Conservation (phyloP, 2,329 filamentous ascomycete genomes). For the Fusarium sublunatum region DNA sequence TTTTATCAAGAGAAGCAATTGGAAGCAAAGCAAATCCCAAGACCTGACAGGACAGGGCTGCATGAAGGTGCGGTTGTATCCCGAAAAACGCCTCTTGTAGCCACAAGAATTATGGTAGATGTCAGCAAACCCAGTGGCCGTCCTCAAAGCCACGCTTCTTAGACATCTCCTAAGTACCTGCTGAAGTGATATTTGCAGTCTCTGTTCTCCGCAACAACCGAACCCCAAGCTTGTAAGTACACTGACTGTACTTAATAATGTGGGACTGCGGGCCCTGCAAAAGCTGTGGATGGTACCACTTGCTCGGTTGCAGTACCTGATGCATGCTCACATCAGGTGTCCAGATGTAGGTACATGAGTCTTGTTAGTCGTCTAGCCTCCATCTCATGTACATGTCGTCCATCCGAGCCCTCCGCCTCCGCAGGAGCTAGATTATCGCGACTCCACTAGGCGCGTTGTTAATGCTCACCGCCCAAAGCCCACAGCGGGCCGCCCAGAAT, state of each 20-base stretch:
- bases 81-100: slow-evolving; percentile 2
- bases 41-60: slow-evolving; percentile 16
- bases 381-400: neutral
- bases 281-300: slow-evolving; percentile 18
- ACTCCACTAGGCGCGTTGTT: slow-evolving; percentile 43
- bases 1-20: slow-evolving; percentile 4
- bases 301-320: slow-evolving; percentile 16
- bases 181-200: slow-evolving; percentile 3
- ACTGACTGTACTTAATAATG: neutral
- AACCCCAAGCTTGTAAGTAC: slow-evolving; percentile 6
- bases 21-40: slow-evolving; percentile 8
- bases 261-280: slow-evolving; percentile 17
- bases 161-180: neutral
- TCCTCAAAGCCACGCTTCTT: neutral
- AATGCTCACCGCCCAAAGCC: slow-evolving; percentile 39
- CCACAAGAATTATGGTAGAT: slow-evolving; percentile 1
- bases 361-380: neutral
- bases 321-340: slow-evolving; percentile 26
- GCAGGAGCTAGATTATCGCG: slow-evolving; percentile 42
- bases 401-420: slow-evolving; percentile 36
- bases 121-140: no score
- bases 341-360: slow-evolving; percentile 13
- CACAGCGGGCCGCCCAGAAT: slow-evolving; percentile 18
- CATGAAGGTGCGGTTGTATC: slow-evolving; percentile 20
- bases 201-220: slow-evolving; percentile 2